phyloP scores from a whole-genome alignment of 768 basidiomycete species.

The Rhodotorula toruloides region DNA sequence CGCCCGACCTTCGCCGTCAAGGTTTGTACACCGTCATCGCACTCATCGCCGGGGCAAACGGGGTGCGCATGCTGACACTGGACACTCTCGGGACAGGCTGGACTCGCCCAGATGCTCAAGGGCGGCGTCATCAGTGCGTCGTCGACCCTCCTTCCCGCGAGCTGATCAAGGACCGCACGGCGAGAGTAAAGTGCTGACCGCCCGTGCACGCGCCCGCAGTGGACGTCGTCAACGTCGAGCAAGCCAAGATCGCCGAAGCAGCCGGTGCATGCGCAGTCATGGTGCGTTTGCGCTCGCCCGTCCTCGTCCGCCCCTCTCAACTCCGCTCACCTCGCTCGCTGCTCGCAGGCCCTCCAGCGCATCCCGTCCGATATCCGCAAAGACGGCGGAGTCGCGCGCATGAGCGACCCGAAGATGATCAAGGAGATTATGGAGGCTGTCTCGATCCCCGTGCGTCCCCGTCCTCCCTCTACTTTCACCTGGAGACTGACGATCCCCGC shows the following conservation, averaged over 20 bases:
- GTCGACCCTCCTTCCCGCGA: background rate
- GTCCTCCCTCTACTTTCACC: too few relatives aligned
- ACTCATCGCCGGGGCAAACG: background rate
- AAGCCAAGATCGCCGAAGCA: constrained; percentile 95
- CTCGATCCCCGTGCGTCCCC: constrained; percentile 56
- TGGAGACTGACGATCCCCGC: rapidly evolving
- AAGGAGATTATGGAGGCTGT: constrained; percentile 91
- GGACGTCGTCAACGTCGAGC: constrained; percentile 75
- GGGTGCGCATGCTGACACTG: background rate
- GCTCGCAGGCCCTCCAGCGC: constrained; percentile 63
- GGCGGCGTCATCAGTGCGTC: constrained; percentile 63
- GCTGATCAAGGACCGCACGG: background rate
- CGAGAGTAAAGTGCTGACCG: background rate
- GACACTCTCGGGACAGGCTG: constrained; percentile 10
- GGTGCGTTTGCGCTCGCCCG: constrained; percentile 46
- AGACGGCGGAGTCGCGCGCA: constrained; percentile 88
- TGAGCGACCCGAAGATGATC: constrained; percentile 82
- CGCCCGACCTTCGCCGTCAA: constrained; percentile 35
- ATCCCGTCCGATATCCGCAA: constrained; percentile 92
- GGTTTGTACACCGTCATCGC: background rate
- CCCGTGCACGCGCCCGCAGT: constrained; percentile 51
- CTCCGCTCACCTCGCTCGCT: background rate
- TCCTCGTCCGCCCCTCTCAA: too few relatives aligned
- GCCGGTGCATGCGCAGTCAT: constrained; percentile 98
- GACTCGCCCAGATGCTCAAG: constrained; percentile 92